Evolutionary conservation across 2,329 filamentous ascomycete species (phyloP), one percentile per base, ranked within the genome.

Genomic region (Cercospora sojina): DNA sequence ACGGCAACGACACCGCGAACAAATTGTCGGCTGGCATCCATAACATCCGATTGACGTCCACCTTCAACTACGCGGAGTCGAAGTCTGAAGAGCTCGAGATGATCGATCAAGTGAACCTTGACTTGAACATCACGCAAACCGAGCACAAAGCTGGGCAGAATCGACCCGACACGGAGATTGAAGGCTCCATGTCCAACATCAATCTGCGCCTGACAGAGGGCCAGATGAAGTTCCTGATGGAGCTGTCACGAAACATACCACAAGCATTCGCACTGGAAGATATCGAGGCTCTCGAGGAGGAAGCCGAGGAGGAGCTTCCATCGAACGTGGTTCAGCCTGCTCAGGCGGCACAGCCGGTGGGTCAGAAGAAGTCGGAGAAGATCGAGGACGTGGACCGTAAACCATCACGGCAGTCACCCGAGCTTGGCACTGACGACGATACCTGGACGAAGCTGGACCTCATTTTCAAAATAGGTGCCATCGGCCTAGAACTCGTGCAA

Each of bases 31-130:
- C 93, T 18, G 95, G 95, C 23, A 94, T 99, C 71, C 88, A 94
- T 62, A 96, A 99, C 68, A 92, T 97, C 67, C 89, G 91, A 35
- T 82, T 99, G 29, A 97, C 92, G 0, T 98, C 94, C 0, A 89
- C 92, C 63, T 92, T 98, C 74, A 87, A 96, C 76, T 98, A 96
- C 73, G 79, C 87, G 0, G 84, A 88, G 2, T 86, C 88, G 35
- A 80, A 86, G 64, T 87, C 87, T 0, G 95, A 99, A 78, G 93
- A 97, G 77, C 83, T 99, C 7, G 92, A 99, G 77, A 90, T 99
- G 82, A 97, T 99, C 72, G 93, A 99, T 74, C 93, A 97, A 73
- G 93, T 99, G 12, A 95, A 99, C 76, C 83, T 99, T 25, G 91
- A 91, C 57, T 97, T 99, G 80, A 91, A 91, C 67, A 89, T 99